These are phyloP conservation scores for Candida buenavistaensis DNA, from an alignment of 1,139 yeast species.

Conservation along the genomic window DNA sequence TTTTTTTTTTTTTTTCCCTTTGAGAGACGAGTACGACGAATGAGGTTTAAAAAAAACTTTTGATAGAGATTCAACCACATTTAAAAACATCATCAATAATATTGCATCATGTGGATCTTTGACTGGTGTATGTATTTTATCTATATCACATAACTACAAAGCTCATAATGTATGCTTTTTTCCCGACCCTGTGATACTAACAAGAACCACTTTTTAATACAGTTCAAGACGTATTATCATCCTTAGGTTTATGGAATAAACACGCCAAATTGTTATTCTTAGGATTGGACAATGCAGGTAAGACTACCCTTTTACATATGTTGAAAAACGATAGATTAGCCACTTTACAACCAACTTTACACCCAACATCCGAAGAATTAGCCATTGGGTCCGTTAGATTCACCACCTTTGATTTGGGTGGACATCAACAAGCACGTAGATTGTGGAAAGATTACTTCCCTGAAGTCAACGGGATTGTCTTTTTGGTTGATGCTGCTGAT, in stretches of 20 bases:
- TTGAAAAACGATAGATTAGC: slow-evolving; percentile 97
- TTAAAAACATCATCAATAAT: too few species aligned
- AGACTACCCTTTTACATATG: slow-evolving; percentile 95
- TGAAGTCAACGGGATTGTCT: slow-evolving; percentile 96
- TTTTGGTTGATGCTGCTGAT: slow-evolving; percentile 96
- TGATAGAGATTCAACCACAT: too few species aligned
- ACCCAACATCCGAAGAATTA: slow-evolving; percentile 97
- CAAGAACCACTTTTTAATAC: neutral
- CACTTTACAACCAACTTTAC: slow-evolving; percentile 95
- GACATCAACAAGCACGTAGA: slow-evolving; percentile 98
- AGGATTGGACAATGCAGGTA: slow-evolving; percentile 98
- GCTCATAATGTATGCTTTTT: neutral
- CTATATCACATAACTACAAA: neutral
- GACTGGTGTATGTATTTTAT: slow-evolving; percentile 42
- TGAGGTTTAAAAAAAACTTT: too few species aligned
- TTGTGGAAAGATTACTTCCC: slow-evolving; percentile 99
- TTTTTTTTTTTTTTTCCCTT: too few species aligned
- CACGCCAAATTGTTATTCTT: slow-evolving; percentile 94
- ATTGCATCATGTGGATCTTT: slow-evolving; percentile 36
- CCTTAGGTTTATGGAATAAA: slow-evolving; percentile 95
- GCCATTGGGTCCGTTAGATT: slow-evolving; percentile 95
- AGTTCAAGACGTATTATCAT: slow-evolving; percentile 91
- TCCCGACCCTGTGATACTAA: slow-evolving; percentile 12
- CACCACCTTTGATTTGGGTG: slow-evolving; percentile 98
- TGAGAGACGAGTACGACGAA: too few species aligned